A percentile compares a stretch with the other conserved stretches of the same genome.
These are phyloP conservation scores for Fomitopsis serialis DNA, from an alignment of 768 basidiomycete species.

Conservation along the genomic window DNA sequence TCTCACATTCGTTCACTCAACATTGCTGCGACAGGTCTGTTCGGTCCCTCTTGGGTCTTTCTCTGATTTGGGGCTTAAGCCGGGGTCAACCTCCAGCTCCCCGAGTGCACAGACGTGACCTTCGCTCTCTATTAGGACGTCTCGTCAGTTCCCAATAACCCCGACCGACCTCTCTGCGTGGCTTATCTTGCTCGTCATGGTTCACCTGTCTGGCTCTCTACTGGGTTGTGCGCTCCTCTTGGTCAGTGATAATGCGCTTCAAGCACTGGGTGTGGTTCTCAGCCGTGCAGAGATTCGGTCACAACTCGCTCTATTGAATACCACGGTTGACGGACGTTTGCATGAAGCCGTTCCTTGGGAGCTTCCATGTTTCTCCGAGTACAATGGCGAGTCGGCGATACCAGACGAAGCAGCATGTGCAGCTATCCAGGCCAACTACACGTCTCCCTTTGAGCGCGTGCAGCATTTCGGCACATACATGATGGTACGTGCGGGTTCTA, in stretches of 20 bases:
- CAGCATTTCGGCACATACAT: conserved; percentile 25
- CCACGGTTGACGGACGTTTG: conserved; percentile 26
- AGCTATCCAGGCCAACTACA: conserved; percentile 24
- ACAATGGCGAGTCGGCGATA: conserved; percentile 15
- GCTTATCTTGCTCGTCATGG: too few relatives aligned
- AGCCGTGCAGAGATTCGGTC: not conserved
- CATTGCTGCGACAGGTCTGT: too few relatives aligned
- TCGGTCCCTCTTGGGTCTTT: too few relatives aligned
- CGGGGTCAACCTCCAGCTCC: too few relatives aligned
- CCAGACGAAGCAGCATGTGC: conserved; percentile 21
- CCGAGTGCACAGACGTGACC: too few relatives aligned
- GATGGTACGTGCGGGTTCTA: conserved; percentile 15
- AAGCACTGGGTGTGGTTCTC: not conserved
- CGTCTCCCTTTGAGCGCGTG: conserved; percentile 19
- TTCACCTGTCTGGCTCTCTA: too few relatives aligned
- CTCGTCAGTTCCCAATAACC: not conserved
- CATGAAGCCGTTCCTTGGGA: conserved; percentile 23
- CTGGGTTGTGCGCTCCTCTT: not conserved
- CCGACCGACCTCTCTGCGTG: not conserved
- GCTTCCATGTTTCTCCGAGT: conserved; percentile 27
- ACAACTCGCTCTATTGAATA: conserved; percentile 19
- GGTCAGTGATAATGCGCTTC: not conserved
- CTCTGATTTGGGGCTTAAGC: too few relatives aligned
- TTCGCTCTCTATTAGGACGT: not conserved
- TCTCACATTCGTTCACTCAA: too few relatives aligned